Evolutionary conservation across 176 grass and related monocot genomes (phyloP).

Genomic region (Microstegium vimineum): DNA sequence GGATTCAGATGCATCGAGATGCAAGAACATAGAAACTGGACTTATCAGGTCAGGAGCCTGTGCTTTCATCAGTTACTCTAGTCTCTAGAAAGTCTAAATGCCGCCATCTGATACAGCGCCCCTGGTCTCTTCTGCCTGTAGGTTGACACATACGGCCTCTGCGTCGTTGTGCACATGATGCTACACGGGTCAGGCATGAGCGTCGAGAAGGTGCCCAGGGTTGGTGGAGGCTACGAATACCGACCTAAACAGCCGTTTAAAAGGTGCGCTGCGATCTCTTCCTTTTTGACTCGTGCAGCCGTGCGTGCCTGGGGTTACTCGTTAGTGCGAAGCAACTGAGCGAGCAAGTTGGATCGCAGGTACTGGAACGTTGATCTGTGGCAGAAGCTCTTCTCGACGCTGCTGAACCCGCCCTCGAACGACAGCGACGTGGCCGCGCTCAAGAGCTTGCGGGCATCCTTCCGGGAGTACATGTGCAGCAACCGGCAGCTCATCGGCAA

Average conservation of each 20-base stretch:
- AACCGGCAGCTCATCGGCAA: slow-evolving; percentile 50
- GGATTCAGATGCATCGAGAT: slow-evolving; percentile 86
- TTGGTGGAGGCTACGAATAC: slow-evolving; percentile 54
- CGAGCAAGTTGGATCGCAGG: slow-evolving; percentile 33
- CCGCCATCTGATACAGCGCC: not conserved
- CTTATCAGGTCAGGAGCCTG: slow-evolving; percentile 50
- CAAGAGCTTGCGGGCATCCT: slow-evolving; percentile 51
- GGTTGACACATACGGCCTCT: slow-evolving; percentile 76
- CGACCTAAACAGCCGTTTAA: slow-evolving; percentile 58
- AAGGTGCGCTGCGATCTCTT: slow-evolving; percentile 43
- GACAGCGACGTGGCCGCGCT: slow-evolving; percentile 55
- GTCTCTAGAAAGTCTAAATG: not conserved
- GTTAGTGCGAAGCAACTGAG: not conserved
- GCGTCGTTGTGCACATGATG: slow-evolving; percentile 92
- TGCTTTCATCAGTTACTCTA: not conserved
- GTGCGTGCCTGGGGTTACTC: not conserved
- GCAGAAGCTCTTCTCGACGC: slow-evolving; percentile 60
- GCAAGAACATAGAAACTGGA: slow-evolving; percentile 75
- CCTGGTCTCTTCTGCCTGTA: slow-evolving; percentile 8
- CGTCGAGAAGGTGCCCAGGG: slow-evolving; percentile 43
- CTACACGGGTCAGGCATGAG: slow-evolving; percentile 65
- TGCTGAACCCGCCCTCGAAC: slow-evolving; percentile 63
- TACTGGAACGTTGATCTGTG: slow-evolving; percentile 81
- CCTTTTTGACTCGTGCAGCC: not conserved
- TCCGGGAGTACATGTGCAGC: slow-evolving; percentile 63